Conservation (phyloP, 345 rosid species). For the Eutrema yunnanense region DNA sequence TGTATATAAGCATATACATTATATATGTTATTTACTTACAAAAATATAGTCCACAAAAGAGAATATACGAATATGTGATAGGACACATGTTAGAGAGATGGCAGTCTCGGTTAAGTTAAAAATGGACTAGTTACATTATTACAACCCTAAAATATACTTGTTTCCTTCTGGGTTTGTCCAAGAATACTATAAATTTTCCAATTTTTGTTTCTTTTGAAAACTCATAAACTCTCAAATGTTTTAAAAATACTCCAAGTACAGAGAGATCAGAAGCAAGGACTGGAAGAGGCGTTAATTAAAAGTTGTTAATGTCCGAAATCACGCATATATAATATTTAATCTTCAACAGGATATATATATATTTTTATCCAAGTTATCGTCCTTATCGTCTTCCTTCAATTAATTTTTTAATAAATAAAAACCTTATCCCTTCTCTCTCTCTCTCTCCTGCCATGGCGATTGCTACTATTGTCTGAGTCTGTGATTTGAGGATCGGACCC, state of each 20-base stretch:
- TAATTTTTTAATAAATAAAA: not conserved
- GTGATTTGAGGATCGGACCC: not conserved
- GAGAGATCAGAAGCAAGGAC: not conserved
- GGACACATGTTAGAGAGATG: not conserved
- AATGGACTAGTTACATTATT: not conserved
- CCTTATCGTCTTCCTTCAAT: slow-evolving; percentile 19
- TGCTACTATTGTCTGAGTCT: slow-evolving; percentile 21
- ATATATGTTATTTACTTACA: not conserved
- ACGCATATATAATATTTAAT: not conserved
- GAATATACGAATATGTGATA: not conserved
- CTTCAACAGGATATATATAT: not conserved
- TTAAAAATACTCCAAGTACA: not conserved
- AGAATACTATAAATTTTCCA: not conserved
- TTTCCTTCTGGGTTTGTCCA: not conserved
- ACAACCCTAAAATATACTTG: not conserved
- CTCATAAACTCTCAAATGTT: not conserved
- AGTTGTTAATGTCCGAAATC: slow-evolving; percentile 15
- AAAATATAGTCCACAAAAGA: not conserved
- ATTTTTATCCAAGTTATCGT: slow-evolving; percentile 17
- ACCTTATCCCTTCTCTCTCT: slow-evolving; percentile 24
- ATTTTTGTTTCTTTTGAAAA: not conserved
- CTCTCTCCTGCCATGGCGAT: slow-evolving; percentile 19
- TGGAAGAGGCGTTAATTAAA: not conserved
- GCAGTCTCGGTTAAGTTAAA: not conserved
- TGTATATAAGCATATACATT: not conserved